phyloP scores from a whole-genome alignment of 2,329 filamentous ascomycete species.

The Fusarium caatingaense region DNA sequence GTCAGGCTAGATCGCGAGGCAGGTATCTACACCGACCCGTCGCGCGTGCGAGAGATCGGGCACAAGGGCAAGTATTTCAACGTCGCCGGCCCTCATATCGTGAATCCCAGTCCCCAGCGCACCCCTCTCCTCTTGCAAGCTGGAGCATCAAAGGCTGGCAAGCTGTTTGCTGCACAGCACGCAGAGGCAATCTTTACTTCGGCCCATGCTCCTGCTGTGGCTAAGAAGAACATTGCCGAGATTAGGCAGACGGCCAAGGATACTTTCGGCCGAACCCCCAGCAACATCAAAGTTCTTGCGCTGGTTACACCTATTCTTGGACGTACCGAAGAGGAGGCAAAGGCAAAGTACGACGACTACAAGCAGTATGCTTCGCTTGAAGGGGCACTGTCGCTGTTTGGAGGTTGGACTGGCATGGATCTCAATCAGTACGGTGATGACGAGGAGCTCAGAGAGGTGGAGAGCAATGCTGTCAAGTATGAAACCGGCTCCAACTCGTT shows the following conservation, averaged over 20 bases:
- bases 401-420: constrained; percentile 76
- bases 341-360: constrained; percentile 71
- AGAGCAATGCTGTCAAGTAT: constrained; percentile 67
- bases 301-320: constrained; percentile 74
- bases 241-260: constrained; percentile 68
- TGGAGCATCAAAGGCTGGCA: constrained; percentile 74
- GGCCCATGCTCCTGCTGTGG: constrained; percentile 70
- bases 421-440: constrained; percentile 70
- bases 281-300: constrained; percentile 74
- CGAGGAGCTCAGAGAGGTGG: constrained; percentile 70
- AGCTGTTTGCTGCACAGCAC: constrained; percentile 74
- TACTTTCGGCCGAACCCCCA: constrained; percentile 66
- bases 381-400: constrained; percentile 77
- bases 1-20: constrained; percentile 68
- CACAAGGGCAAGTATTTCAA: constrained; percentile 73
- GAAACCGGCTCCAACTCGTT: constrained; percentile 47
- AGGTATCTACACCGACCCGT: constrained; percentile 65
- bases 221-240: constrained; percentile 71
- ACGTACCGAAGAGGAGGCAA: constrained; percentile 72
- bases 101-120: constrained; percentile 72
- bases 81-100: constrained; percentile 74
- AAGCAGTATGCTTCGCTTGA: constrained; percentile 67
- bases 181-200: constrained; percentile 79
- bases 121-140: constrained; percentile 78
- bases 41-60: constrained; percentile 72